Evolutionary conservation across 2,329 filamentous ascomycete species (phyloP).

Genomic region (Colletotrichum sp.): DNA sequence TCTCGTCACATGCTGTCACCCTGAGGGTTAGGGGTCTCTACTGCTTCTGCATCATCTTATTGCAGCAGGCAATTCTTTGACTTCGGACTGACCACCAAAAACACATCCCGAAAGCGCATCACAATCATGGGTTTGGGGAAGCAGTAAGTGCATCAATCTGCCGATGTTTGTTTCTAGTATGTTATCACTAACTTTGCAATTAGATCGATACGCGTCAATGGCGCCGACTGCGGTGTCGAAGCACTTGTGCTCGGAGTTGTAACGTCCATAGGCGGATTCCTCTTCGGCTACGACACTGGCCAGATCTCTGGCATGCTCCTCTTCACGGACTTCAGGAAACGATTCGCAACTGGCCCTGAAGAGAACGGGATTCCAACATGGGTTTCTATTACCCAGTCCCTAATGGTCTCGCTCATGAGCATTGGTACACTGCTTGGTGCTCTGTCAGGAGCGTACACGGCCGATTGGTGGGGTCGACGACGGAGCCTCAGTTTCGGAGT

Average conservation of each 20-base stretch:
- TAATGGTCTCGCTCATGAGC: constrained; percentile 61
- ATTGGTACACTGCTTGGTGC: constrained; percentile 62
- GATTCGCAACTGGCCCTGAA: constrained; percentile 52
- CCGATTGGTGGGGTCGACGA: constrained; percentile 63
- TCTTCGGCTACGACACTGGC: constrained; percentile 69
- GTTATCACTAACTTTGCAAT: background rate
- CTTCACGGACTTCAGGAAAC: constrained; percentile 58
- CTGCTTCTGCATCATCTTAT: background rate
- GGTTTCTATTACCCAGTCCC: constrained; percentile 48
- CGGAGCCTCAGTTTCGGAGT: constrained; percentile 58
- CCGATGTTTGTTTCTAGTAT: background rate
- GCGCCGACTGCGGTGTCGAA: constrained; percentile 45
- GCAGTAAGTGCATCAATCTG: background rate
- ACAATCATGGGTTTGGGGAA: constrained; percentile 14
- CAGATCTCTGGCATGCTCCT: constrained; percentile 59
- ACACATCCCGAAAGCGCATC: background rate
- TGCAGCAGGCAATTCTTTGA: too few species aligned
- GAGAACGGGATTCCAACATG: constrained; percentile 42
- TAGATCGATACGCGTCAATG: constrained; percentile 47
- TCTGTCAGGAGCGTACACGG: constrained; percentile 56
- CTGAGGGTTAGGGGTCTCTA: background rate
- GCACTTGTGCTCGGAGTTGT: constrained; percentile 51
- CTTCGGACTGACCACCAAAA: background rate
- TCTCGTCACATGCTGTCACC: background rate
- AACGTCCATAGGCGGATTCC: constrained; percentile 64